These are phyloP conservation scores for Paecilomyces fulvus DNA, from an alignment of 2,329 filamentous ascomycete genomes.

Conservation along the genomic window DNA sequence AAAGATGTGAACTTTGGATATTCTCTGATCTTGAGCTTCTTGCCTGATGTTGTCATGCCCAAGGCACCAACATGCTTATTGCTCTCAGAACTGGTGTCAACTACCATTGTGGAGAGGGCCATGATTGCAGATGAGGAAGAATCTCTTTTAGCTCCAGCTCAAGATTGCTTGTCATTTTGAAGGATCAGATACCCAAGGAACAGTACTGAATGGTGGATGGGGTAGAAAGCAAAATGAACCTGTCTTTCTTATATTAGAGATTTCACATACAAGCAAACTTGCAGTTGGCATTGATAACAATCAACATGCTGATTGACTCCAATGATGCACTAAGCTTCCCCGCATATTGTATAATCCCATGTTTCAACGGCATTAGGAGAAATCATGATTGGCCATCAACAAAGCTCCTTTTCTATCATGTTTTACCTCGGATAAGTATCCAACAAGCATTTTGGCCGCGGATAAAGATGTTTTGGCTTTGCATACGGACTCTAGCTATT, in stretches of 20 bases:
- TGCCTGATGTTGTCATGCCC: constrained; percentile 39
- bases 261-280: background rate
- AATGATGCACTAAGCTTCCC: background rate
- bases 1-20: constrained; percentile 37
- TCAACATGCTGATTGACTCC: background rate
- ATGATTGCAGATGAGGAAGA: constrained; percentile 11
- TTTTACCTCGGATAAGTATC: background rate
- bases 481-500: no score
- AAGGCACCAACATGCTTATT: constrained; percentile 39
- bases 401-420: background rate
- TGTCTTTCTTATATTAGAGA: background rate
- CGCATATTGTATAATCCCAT: background rate
- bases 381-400: background rate
- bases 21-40: constrained; percentile 37
- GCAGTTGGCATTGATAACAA: background rate
- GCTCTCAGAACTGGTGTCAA: constrained; percentile 25
- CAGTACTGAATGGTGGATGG: no score
- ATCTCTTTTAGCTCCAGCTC: background rate
- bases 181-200: no score
- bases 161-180: background rate
- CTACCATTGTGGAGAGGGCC: constrained; percentile 30
- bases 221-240: no score
- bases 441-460: background rate
- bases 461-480: background rate
- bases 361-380: background rate